Conservation (phyloP, 73 alveolate genomes). For the Tetrahymena malaccensis region DNA sequence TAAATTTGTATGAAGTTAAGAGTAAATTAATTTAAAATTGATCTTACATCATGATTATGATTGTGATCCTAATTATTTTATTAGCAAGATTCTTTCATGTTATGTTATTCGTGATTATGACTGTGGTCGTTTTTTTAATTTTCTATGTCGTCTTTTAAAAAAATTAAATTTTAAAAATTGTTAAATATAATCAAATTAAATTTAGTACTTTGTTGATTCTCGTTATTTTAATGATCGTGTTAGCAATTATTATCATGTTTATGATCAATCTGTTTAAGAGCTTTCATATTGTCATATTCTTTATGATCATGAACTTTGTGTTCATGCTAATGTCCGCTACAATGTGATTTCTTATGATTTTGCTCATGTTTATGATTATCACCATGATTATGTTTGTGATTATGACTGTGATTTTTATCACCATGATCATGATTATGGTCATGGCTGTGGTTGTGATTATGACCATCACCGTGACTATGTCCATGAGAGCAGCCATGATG, state of each 20-base stretch:
- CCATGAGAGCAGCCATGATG: constrained; percentile 28
- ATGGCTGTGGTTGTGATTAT: constrained; percentile 18
- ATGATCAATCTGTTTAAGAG: not conserved
- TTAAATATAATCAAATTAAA: no score
- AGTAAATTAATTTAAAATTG: no score
- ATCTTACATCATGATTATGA: no score
- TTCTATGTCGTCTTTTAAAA: not conserved
- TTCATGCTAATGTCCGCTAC: not conserved
- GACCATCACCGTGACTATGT: constrained; percentile 36
- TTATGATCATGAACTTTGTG: no score
- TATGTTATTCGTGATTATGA: not conserved
- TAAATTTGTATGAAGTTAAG: no score
- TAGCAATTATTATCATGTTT: not conserved
- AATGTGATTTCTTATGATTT: constrained; percentile 7
- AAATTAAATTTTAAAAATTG: not conserved
- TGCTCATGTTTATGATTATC: constrained; percentile 18
- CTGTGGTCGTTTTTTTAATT: not conserved
- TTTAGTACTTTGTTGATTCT: not conserved
- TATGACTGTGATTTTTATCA: constrained; percentile 12
- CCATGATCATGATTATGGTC: constrained; percentile 34
- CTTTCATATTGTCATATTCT: no score
- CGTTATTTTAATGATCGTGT: not conserved
- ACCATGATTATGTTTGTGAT: constrained; percentile 24
- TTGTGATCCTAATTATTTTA: no score
- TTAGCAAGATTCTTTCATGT: no score